phyloP scores from a whole-genome alignment of 305 asterid species.

The Fraxinus nigra region DNA sequence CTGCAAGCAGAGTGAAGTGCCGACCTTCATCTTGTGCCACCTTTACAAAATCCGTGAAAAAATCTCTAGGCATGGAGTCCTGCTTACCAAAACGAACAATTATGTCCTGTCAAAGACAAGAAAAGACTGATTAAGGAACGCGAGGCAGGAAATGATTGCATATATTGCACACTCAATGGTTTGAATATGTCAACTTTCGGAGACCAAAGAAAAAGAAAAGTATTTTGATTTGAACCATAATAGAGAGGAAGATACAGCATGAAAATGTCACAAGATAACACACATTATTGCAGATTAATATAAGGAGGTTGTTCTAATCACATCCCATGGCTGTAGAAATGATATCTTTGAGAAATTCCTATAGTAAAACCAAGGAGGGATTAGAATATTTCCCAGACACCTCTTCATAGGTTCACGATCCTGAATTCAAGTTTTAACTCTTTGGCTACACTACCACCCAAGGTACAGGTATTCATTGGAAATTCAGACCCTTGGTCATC shows the following conservation, averaged over 20 bases:
- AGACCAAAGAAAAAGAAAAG: neutral
- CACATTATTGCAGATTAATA: neutral
- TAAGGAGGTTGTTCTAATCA: neutral
- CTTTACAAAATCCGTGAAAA: constrained; percentile 88
- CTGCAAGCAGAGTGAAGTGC: constrained; percentile 82
- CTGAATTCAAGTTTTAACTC: neutral
- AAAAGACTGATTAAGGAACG: neutral
- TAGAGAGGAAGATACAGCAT: neutral
- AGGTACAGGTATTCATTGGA: neutral
- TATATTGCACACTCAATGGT: neutral
- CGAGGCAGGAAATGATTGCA: neutral
- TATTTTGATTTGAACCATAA: neutral
- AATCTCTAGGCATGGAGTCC: constrained; percentile 80
- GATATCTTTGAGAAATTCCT: neutral
- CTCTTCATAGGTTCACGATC: neutral
- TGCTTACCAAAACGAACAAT: constrained; percentile 90
- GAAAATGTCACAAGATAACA: neutral
- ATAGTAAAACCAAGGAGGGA: neutral
- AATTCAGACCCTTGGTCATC: neutral
- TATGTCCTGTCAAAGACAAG: constrained; percentile 56
- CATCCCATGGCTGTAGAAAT: neutral
- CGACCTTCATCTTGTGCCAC: constrained; percentile 98
- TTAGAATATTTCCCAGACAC: neutral
- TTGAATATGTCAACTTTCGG: neutral
- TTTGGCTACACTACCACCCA: neutral